phyloP scores from a whole-genome alignment of 75 land plant genomes.

The Sequoia sempervirens region DNA sequence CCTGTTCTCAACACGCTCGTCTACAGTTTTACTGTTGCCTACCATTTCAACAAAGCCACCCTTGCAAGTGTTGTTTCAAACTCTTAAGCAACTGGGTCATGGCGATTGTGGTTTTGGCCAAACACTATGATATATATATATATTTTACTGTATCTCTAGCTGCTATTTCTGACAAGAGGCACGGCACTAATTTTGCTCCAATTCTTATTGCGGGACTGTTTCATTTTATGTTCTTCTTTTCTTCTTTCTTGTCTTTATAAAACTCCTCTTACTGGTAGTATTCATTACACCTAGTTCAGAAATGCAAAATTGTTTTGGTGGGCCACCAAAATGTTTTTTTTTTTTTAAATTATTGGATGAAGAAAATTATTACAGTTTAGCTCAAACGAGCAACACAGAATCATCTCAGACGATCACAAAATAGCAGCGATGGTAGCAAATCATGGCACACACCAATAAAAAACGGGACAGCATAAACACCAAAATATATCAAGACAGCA shows the following conservation, averaged over 20 bases:
- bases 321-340: too few relatives aligned
- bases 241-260: neutral
- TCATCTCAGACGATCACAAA: too few relatives aligned
- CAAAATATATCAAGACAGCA: too few relatives aligned
- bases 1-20: neutral
- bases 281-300: too few relatives aligned
- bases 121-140: neutral
- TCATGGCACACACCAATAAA: too few relatives aligned
- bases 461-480: too few relatives aligned
- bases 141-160: neutral
- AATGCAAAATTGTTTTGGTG: too few relatives aligned
- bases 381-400: too few relatives aligned
- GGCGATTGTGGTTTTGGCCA: neutral
- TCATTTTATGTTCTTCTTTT: neutral
- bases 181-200: neutral
- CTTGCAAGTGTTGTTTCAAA: neutral
- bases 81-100: neutral
- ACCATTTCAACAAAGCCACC: neutral
- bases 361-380: too few relatives aligned
- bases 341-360: too few relatives aligned
- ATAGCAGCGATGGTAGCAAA: too few relatives aligned
- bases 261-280: neutral
- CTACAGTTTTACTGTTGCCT: neutral
- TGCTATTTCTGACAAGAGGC: neutral
- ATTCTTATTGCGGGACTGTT: neutral